Conservation (phyloP, 2,329 filamentous ascomycete species). For the Helicocarpus griseus region DNA sequence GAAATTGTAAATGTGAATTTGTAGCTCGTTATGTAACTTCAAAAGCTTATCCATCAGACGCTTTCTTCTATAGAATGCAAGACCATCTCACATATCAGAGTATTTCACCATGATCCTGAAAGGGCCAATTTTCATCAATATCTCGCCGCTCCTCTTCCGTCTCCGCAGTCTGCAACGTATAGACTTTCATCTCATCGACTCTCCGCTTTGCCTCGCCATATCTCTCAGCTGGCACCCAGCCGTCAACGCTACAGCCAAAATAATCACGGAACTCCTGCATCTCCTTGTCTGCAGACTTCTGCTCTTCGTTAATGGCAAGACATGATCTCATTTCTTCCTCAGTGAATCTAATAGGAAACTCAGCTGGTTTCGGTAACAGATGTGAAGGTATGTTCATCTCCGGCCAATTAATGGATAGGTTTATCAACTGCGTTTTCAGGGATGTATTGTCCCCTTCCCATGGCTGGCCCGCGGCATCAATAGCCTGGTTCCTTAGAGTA, state of each 20-base stretch:
- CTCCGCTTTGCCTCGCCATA: constrained; percentile 7
- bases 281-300: constrained; percentile 7
- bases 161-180: constrained; percentile 5
- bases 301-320: background rate
- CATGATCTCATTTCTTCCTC: constrained; percentile 1
- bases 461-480: constrained; percentile 6
- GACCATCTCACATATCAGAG: too few species aligned
- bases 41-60: too few species aligned
- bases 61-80: too few species aligned
- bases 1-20: too few species aligned
- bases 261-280: background rate
- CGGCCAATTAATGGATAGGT: constrained; percentile 3
- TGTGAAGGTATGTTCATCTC: background rate
- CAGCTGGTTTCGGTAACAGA: background rate
- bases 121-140: constrained; percentile 7
- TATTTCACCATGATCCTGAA: constrained; percentile 7
- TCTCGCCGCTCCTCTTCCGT: constrained; percentile 8
- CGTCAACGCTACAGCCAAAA: constrained; percentile 7
- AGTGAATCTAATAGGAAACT: constrained; percentile 7
- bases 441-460: constrained; percentile 12
- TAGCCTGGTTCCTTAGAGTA: constrained; percentile 4
- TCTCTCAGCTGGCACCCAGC: constrained; percentile 5
- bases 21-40: too few species aligned
- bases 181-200: constrained; percentile 3
- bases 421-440: constrained; percentile 10